Base-by-base conservation (phyloP, 2,329 filamentous ascomycete genomes). In the Aspergillus melleus region DNA sequence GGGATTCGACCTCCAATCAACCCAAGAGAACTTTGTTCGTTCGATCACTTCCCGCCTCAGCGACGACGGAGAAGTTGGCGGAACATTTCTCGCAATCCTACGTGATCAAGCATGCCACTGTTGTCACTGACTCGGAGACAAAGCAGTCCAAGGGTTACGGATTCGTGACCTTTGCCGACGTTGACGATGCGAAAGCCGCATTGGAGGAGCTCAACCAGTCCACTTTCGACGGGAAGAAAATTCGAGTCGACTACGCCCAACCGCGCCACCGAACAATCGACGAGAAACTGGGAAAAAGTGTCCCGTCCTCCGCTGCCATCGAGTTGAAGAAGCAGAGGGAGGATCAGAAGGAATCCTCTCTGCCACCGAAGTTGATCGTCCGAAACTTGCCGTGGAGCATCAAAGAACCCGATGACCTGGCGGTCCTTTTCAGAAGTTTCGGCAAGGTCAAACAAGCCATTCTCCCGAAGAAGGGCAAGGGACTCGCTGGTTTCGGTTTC, bases 321-420 rank as follows among this genome's bases (percentile, higher is more conserved):
- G 71, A 79, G 58, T 59, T 67, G 29, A 79, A 80, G 64, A 75
- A 76, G 49, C 67, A 79, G 55, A 71, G 75, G 49, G 86, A 89
- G 65, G 83, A 88, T 63, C 79, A 86, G 67, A 84, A 84, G 61
- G 82, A 86, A 66, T 80, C 83, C 16, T 80, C 83, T 60, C 85
- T 86, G 70, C 83, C 88, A 0, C 87, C 90, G 0, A 93, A 91
- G 74, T 78, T 95, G 65, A 95, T 99, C 74, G 87, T 99, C 52
- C 88, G 95, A 71, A 99, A 99, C 74, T 74, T 99, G 71, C 94
- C 95, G 0, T 99, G 95, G 95, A 96, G 89, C 67, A 89, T 99
- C 73, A 96, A 96, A 78, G 89, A 87, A 9, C 84, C 90, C 0
- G 90, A 96, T 32, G 89, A 98, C 71, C 80, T 99, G 60, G 82